Percentiles rank a stretch among this genome's conserved stretches.
These are phyloP conservation scores for Haplosporangium sp. DNA, from an alignment of 371 early-diverging fungal species.

Conservation along the genomic window DNA sequence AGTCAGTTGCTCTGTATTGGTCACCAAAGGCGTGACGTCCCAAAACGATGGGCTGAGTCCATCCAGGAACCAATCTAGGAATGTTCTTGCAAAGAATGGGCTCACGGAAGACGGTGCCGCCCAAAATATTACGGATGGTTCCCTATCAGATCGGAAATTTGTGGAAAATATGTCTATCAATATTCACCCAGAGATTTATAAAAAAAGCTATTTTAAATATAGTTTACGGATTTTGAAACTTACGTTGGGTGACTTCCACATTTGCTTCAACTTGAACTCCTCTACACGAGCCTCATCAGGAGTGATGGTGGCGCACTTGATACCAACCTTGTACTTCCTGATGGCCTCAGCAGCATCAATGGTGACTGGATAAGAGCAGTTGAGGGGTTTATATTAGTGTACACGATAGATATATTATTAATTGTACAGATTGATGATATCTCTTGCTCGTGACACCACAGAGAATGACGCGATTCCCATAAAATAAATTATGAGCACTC, in stretches of 20 bases:
- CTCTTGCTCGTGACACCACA: neutral
- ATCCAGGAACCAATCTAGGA: constrained; percentile 80
- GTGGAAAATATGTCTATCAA: too few relatives aligned
- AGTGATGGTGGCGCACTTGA: constrained; percentile 97
- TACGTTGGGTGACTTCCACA: constrained; percentile 96
- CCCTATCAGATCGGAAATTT: constrained; percentile 53
- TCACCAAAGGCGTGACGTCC: constrained; percentile 97
- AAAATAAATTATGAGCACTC: neutral
- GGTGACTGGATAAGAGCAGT: constrained; percentile 67
- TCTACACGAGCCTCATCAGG: constrained; percentile 93
- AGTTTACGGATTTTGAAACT: neutral
- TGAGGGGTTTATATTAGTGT: constrained; percentile 4
- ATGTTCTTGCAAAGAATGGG: constrained; percentile 91
- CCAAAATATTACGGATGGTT: constrained; percentile 93
- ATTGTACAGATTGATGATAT: too few relatives aligned
- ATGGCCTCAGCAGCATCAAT: constrained; percentile 95
- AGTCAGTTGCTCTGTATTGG: constrained; percentile 95
- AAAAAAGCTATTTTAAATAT: neutral
- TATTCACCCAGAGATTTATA: too few relatives aligned
- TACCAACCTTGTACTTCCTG: constrained; percentile 93
- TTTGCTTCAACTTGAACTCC: constrained; percentile 93
- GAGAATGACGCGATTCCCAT: constrained; percentile 24
- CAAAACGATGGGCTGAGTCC: constrained; percentile 61
- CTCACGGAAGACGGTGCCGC: constrained; percentile 96
- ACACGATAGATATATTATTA: neutral